phyloP scores from a whole-genome alignment of 192 early-diverging fungal genomes.

The Entophlyctis helioformis region DNA sequence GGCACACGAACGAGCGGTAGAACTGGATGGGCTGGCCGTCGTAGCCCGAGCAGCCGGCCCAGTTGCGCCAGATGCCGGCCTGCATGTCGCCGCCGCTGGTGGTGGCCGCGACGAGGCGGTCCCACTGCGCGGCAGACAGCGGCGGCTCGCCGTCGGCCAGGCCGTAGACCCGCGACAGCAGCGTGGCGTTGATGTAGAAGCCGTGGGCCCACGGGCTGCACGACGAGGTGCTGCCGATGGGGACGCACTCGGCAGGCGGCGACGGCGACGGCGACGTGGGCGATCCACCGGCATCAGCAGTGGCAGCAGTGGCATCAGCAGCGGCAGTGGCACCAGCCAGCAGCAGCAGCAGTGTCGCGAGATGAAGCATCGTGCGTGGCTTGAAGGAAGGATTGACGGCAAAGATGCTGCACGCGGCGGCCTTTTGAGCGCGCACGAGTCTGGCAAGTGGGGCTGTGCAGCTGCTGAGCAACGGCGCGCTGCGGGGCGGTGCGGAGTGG shows the following conservation, averaged over 20 bases:
- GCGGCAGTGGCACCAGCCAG: no score
- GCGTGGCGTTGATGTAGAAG: conserved; percentile 32
- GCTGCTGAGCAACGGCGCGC: no score
- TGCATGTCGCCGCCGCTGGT: conserved; percentile 23
- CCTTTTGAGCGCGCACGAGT: no score
- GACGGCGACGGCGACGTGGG: no score
- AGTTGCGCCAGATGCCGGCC: conserved; percentile 19
- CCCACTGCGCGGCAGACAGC: conserved; percentile 22
- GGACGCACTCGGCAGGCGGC: conserved; percentile 23
- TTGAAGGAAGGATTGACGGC: no score
- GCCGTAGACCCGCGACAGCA: conserved; percentile 26
- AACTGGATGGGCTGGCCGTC: conserved; percentile 32
- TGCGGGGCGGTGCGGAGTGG: no score
- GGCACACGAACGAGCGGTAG: conserved; percentile 27
- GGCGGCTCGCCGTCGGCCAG: conserved; percentile 9
- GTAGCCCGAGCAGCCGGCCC: conserved; percentile 27
- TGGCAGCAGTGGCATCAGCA: no score
- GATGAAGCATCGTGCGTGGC: no score
- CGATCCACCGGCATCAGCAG: no score
- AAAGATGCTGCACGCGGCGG: no score
- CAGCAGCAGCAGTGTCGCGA: no score
- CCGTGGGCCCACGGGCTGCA: conserved; percentile 27
- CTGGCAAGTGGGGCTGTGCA: no score
- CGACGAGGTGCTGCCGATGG: conserved; percentile 16
- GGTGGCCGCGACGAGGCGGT: conserved; percentile 11